These are phyloP conservation scores for Phyllosticta citrichinensis DNA, from an alignment of 2,329 filamentous ascomycete species.

Conservation along the genomic window DNA sequence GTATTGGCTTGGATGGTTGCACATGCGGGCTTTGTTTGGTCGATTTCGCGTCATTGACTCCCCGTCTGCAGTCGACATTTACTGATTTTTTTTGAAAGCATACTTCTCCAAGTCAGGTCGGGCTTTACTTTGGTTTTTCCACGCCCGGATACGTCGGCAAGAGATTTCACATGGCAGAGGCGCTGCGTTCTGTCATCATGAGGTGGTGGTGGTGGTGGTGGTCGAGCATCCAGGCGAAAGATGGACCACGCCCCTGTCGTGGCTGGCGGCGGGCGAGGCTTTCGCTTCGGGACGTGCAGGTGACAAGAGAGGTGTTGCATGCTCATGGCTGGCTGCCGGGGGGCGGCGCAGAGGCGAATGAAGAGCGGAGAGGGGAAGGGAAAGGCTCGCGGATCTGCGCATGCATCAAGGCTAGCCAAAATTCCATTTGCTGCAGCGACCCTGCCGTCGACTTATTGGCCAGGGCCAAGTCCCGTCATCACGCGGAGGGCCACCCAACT, in stretches of 20 bases:
- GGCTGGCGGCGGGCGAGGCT: not conserved
- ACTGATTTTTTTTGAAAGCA: not conserved
- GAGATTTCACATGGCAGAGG: not conserved
- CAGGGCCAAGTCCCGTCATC: not conserved
- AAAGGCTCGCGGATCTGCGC: not conserved
- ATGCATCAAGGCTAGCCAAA: not conserved
- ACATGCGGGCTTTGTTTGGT: not conserved
- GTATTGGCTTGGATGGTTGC: not conserved
- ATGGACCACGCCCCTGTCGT: not conserved
- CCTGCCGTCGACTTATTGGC: not conserved
- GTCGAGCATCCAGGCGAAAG: not conserved
- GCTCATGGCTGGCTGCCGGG: too few species aligned
- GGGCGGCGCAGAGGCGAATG: too few species aligned
- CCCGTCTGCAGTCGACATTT: not conserved
- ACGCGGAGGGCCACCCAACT: not conserved
- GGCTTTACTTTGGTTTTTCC: not conserved
- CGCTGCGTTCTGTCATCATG: not conserved
- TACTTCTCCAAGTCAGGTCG: not conserved
- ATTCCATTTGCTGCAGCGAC: not conserved
- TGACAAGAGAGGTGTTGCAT: not conserved
- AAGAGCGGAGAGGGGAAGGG: too few species aligned
- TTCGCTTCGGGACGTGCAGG: not conserved
- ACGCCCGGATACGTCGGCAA: not conserved
- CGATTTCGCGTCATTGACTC: not conserved
- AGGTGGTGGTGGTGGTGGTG: not conserved